Percentiles rank a stretch among this genome's conserved stretches.
Conservation (phyloP, 768 basidiomycete species). For the Hericium coralloides region DNA sequence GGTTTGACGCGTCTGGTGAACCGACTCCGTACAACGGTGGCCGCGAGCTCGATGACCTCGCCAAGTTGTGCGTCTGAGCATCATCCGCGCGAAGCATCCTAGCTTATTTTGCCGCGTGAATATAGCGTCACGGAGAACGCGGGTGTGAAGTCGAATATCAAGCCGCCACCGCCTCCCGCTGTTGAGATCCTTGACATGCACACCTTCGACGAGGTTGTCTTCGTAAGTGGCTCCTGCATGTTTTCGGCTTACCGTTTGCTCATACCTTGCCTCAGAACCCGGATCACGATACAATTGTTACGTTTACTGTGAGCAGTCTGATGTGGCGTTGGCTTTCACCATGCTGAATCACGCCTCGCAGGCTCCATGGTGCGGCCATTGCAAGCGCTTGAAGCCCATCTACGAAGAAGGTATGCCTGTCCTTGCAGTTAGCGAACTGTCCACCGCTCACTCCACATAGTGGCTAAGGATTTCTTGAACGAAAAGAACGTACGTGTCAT, state of each 20-base stretch:
- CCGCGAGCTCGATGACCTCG: conserved; percentile 74
- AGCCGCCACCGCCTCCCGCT: conserved; percentile 70
- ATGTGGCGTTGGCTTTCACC: not conserved
- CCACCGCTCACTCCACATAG: conserved; percentile 24
- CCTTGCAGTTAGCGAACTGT: too few relatives aligned
- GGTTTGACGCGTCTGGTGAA: conserved; percentile 63
- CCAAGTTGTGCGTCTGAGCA: conserved; percentile 49
- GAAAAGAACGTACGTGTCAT: conserved; percentile 56
- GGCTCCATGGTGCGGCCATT: conserved; percentile 87
- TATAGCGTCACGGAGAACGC: conserved; percentile 64
- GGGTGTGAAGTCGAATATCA: conserved; percentile 81
- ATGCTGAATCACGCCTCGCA: conserved; percentile 22
- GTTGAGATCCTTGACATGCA: conserved; percentile 56
- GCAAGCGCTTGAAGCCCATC: conserved; percentile 82
- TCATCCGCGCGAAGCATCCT: not conserved
- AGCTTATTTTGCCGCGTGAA: not conserved
- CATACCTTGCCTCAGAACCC: conserved; percentile 17
- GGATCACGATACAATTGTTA: conserved; percentile 83
- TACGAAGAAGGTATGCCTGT: conserved; percentile 59
- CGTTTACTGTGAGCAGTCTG: conserved; percentile 53
- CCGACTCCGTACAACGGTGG: conserved; percentile 64
- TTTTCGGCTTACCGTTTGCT: not conserved
- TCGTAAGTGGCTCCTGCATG: conserved; percentile 32
- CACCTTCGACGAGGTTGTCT: conserved; percentile 69
- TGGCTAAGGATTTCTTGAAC: conserved; percentile 67